Evolutionary conservation across 805 yeast species (phyloP).

Genomic region (Zygoascus ofunaensis): DNA sequence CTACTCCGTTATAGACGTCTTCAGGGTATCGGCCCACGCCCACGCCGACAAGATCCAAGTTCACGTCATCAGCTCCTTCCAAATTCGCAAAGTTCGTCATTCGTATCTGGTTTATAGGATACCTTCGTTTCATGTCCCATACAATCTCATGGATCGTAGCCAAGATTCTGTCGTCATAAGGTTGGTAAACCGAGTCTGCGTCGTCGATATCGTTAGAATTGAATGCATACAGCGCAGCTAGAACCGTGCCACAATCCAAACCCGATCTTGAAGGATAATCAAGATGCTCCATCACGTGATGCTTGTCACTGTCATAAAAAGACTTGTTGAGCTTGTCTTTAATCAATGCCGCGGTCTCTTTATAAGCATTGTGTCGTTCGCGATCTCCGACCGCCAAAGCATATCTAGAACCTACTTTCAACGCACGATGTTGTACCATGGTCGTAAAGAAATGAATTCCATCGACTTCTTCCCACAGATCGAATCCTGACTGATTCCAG

Average conservation of each 20-base stretch:
- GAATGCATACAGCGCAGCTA: conserved; percentile 34
- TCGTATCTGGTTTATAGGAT: conserved; percentile 53
- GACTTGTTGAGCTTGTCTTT: conserved; percentile 2
- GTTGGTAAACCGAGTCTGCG: conserved; percentile 18
- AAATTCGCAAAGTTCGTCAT: conserved; percentile 10
- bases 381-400: conserved; percentile 26
- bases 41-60: conserved; percentile 35
- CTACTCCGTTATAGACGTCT: conserved; percentile 74
- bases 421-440: conserved; percentile 61
- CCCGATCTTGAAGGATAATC: conserved; percentile 48
- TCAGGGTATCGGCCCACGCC: conserved; percentile 92
- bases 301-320: conserved; percentile 25
- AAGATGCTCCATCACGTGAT: conserved; percentile 68
- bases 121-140: conserved; percentile 60
- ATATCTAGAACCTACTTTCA: conserved; percentile 43
- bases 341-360: conserved; percentile 2
- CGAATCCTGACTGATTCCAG: conserved; percentile 69
- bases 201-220: conserved; percentile 4
- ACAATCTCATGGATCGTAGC: conserved; percentile 49
- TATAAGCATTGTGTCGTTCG: background rate
- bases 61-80: conserved; percentile 7
- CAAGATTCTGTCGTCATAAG: conserved; percentile 24
- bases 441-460: conserved; percentile 74
- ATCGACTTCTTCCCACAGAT: conserved; percentile 84
- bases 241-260: conserved; percentile 65